phyloP scores from a whole-genome alignment of 78 protist genomes.

The Emiliania huxleyi region DNA sequence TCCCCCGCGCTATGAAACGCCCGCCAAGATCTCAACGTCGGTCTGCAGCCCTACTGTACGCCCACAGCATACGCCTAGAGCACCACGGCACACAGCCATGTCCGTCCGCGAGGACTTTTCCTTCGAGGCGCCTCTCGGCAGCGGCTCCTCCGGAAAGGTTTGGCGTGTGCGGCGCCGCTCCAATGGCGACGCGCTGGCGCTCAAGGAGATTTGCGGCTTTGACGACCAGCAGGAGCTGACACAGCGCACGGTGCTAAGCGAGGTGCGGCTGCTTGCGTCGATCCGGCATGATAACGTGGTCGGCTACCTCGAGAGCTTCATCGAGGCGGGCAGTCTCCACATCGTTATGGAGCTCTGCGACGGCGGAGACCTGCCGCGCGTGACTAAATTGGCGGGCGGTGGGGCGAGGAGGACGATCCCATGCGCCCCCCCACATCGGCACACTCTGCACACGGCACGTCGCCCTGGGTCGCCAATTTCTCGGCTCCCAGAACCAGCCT shows the following conservation, averaged over 20 bases:
- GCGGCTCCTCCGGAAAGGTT: neutral
- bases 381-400: too few species aligned
- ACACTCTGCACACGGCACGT: too few species aligned
- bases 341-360: constrained; percentile 33
- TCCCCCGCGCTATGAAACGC: too few species aligned
- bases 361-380: constrained; percentile 16
- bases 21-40: too few species aligned
- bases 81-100: too few species aligned
- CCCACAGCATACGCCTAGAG: too few species aligned
- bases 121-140: neutral
- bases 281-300: constrained; percentile 44
- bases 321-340: neutral
- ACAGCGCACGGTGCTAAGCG: constrained; percentile 26
- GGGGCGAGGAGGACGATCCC: too few species aligned
- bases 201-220: neutral
- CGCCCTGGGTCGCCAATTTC: too few species aligned
- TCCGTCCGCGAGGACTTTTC: neutral
- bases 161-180: neutral
- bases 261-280: constrained; percentile 35
- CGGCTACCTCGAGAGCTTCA: constrained; percentile 35
- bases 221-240: neutral
- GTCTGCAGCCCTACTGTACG: too few species aligned
- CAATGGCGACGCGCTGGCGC: neutral
- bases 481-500: too few species aligned
- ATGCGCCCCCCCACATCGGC: too few species aligned